Evolutionary conservation across 2,329 filamentous ascomycete species (phyloP), one percentile per base, ranked within the genome.

Genomic region (Fusarium haematococcum): DNA sequence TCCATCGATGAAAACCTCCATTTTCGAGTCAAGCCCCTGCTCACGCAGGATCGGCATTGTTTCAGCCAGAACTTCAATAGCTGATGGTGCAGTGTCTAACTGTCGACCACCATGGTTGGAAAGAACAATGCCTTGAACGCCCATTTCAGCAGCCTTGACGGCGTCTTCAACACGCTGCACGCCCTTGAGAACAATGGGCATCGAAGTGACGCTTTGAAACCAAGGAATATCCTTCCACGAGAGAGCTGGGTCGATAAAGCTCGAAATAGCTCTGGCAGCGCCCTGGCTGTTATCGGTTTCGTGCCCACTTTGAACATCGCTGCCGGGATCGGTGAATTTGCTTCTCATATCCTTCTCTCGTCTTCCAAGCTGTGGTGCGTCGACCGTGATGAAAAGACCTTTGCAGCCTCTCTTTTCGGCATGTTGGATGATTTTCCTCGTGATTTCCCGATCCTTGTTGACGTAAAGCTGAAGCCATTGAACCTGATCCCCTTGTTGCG

Each of bases 381-480:
- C 97, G 63, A 99, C 97, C 3, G 97, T 99, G 85, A 99, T 98
- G 88, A 98, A 98, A n/a, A 99, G 91, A 13, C 93, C 97, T 84
- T 94, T 97, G 88, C 96, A 98, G 32, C 97, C 96, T 65, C 97
- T 92, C 79, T 86, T 86, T 85, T 99, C 96, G 71, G 97, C 97
- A 83, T 98, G 95, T 84, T 95, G 83, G 54, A 99, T 93, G 77
- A 98, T 98, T 71, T 91, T 90, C 84, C 93, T 91, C n/a, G 97
- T 98, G 83, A 98, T 95, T 48, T 88, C 90, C 65, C 96, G 92
- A 85, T 98, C 93, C 83, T 97, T 96, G 89, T 98, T 98, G 77
- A 99, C 94, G 84, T 98, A 97, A 1, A 98, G 90, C 85, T 99
- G 97, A 74, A 98, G 87, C 97, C 97, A 98, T 84, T 98, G 96